These are phyloP conservation scores for Aethionema arabicum DNA, from an alignment of 345 rosid species.

Conservation along the genomic window DNA sequence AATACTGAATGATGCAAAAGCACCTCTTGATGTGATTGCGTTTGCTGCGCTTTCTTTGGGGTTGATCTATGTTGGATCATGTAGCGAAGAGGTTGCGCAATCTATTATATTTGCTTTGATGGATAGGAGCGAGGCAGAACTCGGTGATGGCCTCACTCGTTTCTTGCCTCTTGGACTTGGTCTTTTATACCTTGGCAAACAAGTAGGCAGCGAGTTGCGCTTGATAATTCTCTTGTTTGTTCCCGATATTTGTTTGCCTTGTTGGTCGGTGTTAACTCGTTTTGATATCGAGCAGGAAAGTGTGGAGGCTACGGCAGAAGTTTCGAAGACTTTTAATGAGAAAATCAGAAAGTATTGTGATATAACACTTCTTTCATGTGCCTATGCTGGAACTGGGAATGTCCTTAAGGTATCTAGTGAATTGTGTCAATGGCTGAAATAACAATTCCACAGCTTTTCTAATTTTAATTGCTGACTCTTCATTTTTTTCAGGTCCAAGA, in stretches of 20 bases:
- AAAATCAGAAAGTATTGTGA: conserved; percentile 90
- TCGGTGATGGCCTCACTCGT: conserved; percentile 77
- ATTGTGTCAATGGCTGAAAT: conserved; percentile 17
- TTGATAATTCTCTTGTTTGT: conserved; percentile 3
- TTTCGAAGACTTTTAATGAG: conserved; percentile 89
- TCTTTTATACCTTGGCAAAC: conserved; percentile 94
- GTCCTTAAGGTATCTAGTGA: conserved; percentile 74
- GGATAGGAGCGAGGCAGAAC: conserved; percentile 86
- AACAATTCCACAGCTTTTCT: conserved; percentile 8
- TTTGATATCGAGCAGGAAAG: conserved; percentile 56
- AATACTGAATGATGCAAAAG: conserved; percentile 64
- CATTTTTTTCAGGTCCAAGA: conserved; percentile 68
- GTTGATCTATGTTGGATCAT: conserved; percentile 87
- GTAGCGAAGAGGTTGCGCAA: conserved; percentile 95
- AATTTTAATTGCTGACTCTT: conserved; percentile 20
- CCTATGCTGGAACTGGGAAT: conserved; percentile 97
- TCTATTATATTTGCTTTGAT: conserved; percentile 81
- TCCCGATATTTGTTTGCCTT: not conserved
- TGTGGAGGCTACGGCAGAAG: conserved; percentile 96
- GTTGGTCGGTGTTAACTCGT: conserved; percentile 10
- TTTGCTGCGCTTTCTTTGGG: conserved; percentile 91
- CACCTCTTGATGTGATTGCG: conserved; percentile 81
- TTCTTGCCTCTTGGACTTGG: conserved; percentile 94
- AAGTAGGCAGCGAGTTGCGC: conserved; percentile 45
- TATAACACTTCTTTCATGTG: conserved; percentile 92